Conservation (phyloP, 208 protist genomes). For the Blastocrithidia nonstop region DNA sequence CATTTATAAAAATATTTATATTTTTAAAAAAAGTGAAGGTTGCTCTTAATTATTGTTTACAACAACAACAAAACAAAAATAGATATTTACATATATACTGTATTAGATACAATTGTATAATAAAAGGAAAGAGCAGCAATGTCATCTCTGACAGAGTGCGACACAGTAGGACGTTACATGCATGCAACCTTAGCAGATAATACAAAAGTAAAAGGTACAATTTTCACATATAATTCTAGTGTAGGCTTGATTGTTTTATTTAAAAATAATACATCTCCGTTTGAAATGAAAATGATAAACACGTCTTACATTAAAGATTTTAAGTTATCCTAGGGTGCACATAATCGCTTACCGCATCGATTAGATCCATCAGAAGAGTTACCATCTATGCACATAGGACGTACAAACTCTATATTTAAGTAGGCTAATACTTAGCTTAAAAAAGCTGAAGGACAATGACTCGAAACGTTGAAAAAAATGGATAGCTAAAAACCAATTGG, state of each 20-base stretch:
- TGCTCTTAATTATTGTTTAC: no score
- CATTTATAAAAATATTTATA: no score
- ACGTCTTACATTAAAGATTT: slow-evolving; percentile 66
- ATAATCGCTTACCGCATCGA: slow-evolving; percentile 31
- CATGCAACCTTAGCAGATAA: slow-evolving; percentile 41
- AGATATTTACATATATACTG: no score
- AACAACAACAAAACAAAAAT: no score
- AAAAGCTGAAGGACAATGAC: slow-evolving; percentile 21
- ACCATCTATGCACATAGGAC: slow-evolving; percentile 69
- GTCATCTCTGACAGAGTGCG: slow-evolving; percentile 43
- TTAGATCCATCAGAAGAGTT: slow-evolving; percentile 39
- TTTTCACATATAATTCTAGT: slow-evolving; percentile 73
- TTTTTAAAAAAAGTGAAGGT: no score
- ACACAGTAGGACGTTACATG: slow-evolving; percentile 55
- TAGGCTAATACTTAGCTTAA: slow-evolving; percentile 57
- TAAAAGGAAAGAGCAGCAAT: no score
- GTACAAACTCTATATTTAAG: slow-evolving; percentile 75
- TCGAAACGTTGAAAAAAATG: slow-evolving; percentile 19
- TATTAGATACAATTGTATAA: no score
- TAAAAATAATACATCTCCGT: slow-evolving; percentile 14
- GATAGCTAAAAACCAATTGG: slow-evolving; percentile 45
- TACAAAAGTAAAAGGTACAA: slow-evolving; percentile 37
- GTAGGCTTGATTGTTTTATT: slow-evolving; percentile 61
- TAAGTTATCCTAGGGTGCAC: slow-evolving; percentile 8
- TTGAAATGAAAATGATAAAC: slow-evolving; percentile 54